These are phyloP conservation scores for Phyllostachys edulis DNA, from an alignment of 176 grass and related monocot species.

Conservation along the genomic window DNA sequence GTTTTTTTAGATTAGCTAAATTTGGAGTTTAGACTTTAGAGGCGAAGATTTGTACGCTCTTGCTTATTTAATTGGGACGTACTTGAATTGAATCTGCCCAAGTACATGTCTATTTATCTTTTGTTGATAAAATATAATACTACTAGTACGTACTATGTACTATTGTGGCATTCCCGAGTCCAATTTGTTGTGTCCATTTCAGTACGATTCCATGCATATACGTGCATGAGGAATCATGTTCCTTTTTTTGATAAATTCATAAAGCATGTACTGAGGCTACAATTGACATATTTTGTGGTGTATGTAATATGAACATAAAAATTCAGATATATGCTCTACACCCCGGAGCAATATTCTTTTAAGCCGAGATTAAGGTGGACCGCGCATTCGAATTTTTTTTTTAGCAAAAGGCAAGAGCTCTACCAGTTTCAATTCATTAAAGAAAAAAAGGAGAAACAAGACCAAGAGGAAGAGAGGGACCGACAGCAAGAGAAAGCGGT, in stretches of 20 bases:
- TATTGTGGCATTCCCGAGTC: not conserved
- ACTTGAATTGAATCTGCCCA: not conserved
- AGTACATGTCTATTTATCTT: not conserved
- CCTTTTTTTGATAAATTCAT: not conserved
- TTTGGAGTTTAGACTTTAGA: slow-evolving; percentile 9
- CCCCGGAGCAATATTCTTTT: not conserved
- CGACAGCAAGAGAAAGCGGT: too few relatives aligned
- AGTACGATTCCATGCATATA: not conserved
- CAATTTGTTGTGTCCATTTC: not conserved
- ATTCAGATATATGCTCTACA: not conserved
- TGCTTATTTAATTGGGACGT: not conserved
- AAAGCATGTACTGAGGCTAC: not conserved
- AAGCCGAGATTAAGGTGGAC: not conserved
- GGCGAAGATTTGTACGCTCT: not conserved
- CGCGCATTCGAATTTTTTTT: not conserved
- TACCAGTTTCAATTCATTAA: too few relatives aligned
- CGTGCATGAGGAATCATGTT: not conserved
- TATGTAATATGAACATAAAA: not conserved
- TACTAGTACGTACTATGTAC: not conserved
- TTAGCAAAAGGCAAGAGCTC: too few relatives aligned
- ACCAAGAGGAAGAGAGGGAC: too few relatives aligned
- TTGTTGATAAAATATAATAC: slow-evolving; percentile 1
- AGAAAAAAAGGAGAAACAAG: too few relatives aligned
- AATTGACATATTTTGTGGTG: not conserved
- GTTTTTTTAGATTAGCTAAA: not conserved